Evolutionary conservation across 345 rosid genomes (phyloP), one percentile per base, ranked within the genome.

Genomic region (Aquilaria yunnanensis): DNA sequence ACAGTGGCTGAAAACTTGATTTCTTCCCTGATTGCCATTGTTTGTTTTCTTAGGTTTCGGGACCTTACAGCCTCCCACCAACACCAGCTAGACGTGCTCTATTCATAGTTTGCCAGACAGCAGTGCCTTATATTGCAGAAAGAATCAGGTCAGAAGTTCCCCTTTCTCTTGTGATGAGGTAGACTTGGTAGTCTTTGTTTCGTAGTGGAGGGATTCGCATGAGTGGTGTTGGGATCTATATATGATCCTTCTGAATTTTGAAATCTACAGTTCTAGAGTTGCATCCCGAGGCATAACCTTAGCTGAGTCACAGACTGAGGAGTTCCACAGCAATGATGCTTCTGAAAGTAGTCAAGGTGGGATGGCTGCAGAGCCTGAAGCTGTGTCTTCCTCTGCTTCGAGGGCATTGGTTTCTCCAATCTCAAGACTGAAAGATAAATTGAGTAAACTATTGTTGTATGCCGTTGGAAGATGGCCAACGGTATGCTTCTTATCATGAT

Each of bases 71-170:
- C 37, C 92, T 90, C 63, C 78, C 96, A 41, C 99, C 97, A n/a
- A 90, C 96, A 34, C 99, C 95, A 6, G 99, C 99, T 13, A 85
- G 92, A 76, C 92, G 95, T 45, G 83, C 88, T 53, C 88, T 94
- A 71, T 90, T 86, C 72, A 90, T 94, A 54, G 60, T 94, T 34
- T 94, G 85, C 54, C 95, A 88, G 63, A 83, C 92, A 2, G 85
- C 91, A 2, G 75, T 88, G 69, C 96, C 97, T 14, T 94, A 90
- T 70, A 80, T 94, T 31, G 86, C 92, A 0, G 96, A 88, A 68
- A 85, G 96, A 80, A 83, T 94, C 12, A 94, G 98, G 98, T 88
- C 34, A 23, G 3, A 9, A 34, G 37, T 12, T 50, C 45, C 37
- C n/a, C 34, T 60, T 29, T 7, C 14, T 14, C 9, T 56, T 23